phyloP scores from a whole-genome alignment of 352 stramenopile genomes.

The Peronospora destructor region DNA sequence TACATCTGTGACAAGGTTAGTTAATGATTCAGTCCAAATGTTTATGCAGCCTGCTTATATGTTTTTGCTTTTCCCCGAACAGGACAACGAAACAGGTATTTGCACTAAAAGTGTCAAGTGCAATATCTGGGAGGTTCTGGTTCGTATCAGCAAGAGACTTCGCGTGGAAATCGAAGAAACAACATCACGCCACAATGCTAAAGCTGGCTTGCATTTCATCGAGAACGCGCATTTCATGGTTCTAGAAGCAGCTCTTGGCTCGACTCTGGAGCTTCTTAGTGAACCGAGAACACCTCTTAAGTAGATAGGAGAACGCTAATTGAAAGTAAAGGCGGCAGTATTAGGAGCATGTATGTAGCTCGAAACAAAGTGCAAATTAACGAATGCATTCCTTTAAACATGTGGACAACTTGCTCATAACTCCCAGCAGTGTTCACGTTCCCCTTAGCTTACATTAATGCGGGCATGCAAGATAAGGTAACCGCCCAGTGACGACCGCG shows the following conservation, averaged over 20 bases:
- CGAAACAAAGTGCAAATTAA: constrained; percentile 1
- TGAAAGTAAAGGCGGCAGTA: background rate
- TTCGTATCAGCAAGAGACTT: constrained; percentile 29
- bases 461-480: constrained; percentile 22
- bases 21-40: constrained; percentile 6
- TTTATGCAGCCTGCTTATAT: background rate
- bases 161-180: constrained; percentile 28
- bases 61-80: background rate
- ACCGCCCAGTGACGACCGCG: constrained; percentile 23
- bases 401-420: constrained; percentile 11
- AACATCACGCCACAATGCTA: background rate
- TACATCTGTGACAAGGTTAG: constrained; percentile 55
- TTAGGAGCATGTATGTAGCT: background rate
- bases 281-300: constrained; percentile 3
- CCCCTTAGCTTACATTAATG: constrained; percentile 26
- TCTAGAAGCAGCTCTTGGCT: constrained; percentile 39
- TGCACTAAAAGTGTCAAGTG: constrained; percentile 7
- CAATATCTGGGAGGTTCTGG: constrained; percentile 16
- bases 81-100: constrained; percentile 36
- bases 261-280: constrained; percentile 22
- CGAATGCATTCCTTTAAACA: constrained; percentile 27
- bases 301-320: constrained; percentile 1
- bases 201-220: constrained; percentile 1
- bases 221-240: constrained; percentile 36
- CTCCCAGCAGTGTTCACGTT: constrained; percentile 20